phyloP scores from a whole-genome alignment of 495 filamentous ascomycete genomes.

The Daldinia bambusicola region DNA sequence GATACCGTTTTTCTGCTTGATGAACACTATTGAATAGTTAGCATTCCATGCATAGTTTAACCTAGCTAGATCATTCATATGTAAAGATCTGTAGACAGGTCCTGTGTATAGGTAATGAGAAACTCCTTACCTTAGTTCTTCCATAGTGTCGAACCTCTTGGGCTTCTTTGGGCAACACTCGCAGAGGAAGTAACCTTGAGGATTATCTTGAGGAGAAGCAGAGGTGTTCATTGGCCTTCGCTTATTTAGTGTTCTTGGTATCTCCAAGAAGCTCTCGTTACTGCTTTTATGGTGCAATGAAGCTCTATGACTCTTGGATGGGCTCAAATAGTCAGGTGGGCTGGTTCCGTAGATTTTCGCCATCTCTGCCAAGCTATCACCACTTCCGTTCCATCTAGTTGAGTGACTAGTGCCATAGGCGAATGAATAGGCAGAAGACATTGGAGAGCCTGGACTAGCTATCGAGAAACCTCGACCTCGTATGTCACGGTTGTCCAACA shows the following conservation, averaged over 20 bases:
- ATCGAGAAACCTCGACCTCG: conserved; percentile 33
- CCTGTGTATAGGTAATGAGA: not conserved
- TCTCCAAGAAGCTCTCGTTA: conserved; percentile 43
- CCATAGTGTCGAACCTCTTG: conserved; percentile 77
- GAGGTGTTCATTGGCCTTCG: conserved; percentile 11
- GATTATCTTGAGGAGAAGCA: not conserved
- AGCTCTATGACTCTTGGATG: conserved; percentile 20
- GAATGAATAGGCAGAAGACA: conserved; percentile 35
- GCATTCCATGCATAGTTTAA: not conserved
- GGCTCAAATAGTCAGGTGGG: conserved; percentile 25
- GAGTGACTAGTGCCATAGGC: conserved; percentile 38
- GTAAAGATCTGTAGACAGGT: not conserved
- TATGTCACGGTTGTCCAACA: conserved; percentile 31
- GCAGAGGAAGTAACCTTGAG: conserved; percentile 62
- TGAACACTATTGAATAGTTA: conserved; percentile 55
- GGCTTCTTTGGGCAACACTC: conserved; percentile 90
- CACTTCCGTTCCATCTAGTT: conserved; percentile 38
- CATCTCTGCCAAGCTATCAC: conserved; percentile 38
- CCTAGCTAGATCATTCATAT: not conserved
- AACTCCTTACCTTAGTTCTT: conserved; percentile 74
- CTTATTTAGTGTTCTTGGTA: conserved; percentile 35
- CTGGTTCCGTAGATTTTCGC: conserved; percentile 29
- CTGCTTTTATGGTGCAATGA: conserved; percentile 43
- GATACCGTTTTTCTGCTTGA: conserved; percentile 83
- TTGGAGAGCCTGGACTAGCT: conserved; percentile 31